phyloP scores from a whole-genome alignment of 768 basidiomycete species.

The Suillus cothurnatus region DNA sequence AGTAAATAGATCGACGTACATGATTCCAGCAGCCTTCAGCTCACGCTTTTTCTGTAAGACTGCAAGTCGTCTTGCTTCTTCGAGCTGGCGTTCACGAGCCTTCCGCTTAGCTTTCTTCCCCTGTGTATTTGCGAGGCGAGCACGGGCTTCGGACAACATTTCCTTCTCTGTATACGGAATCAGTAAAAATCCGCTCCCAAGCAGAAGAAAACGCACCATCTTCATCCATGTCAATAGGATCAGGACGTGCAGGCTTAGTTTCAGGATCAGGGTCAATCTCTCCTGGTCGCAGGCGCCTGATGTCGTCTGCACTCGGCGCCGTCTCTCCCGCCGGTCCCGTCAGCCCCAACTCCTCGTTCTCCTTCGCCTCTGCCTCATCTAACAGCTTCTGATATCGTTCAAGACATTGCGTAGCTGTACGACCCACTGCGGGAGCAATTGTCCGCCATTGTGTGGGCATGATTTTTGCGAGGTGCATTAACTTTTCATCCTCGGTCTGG shows the following conservation, averaged over 20 bases:
- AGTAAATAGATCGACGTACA: conserved; percentile 51
- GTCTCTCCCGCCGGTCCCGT: conserved; percentile 79
- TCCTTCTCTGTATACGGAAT: conserved; percentile 77
- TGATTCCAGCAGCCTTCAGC: conserved; percentile 96
- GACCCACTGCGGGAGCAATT: conserved; percentile 96
- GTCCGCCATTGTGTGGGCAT: conserved; percentile 99
- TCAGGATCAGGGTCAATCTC: conserved; percentile 99
- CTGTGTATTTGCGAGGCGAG: conserved; percentile 97
- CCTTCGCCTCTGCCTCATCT: conserved; percentile 96
- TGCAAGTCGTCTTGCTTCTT: conserved; percentile 92
- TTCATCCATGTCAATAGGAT: conserved; percentile 99
- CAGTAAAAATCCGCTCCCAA: conserved; percentile 1
- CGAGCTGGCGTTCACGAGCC: conserved; percentile 94
- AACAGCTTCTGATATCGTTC: conserved; percentile 98
- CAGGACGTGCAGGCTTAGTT: conserved; percentile 96
- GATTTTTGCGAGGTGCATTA: conserved; percentile 94
- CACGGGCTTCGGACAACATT: conserved; percentile 98
- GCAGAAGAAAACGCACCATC: conserved; percentile 61
- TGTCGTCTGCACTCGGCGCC: conserved; percentile 90
- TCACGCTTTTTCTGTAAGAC: conserved; percentile 98
- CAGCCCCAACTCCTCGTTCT: conserved; percentile 92
- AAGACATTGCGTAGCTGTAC: conserved; percentile 96
- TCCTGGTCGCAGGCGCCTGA: conserved; percentile 85
- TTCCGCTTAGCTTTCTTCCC: conserved; percentile 99
- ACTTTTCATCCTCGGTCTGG: conserved; percentile 97